Evolutionary conservation across 1,284 basidiomycete species (phyloP).

Genomic region (Papiliotrema terrestris): DNA sequence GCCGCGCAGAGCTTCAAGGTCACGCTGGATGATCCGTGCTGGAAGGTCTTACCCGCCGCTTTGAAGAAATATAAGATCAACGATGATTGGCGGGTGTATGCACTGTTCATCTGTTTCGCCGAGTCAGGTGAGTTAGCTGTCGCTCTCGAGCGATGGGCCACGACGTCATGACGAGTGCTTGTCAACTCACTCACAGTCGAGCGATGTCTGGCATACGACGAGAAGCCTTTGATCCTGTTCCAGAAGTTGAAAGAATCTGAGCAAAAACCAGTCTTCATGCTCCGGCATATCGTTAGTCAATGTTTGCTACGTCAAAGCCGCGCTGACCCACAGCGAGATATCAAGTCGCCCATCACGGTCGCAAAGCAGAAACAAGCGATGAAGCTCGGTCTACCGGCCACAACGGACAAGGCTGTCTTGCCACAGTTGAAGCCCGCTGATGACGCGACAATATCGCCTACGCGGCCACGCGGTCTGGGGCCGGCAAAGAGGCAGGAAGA

Average conservation of each 20-base stretch:
- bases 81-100: slow-evolving; percentile 98
- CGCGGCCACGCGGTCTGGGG: slow-evolving; percentile 18
- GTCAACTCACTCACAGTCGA: slow-evolving; percentile 52
- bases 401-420: slow-evolving; percentile 24
- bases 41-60: slow-evolving; percentile 95
- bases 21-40: slow-evolving; percentile 91
- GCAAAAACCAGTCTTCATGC: slow-evolving; percentile 98
- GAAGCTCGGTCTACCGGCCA: slow-evolving; percentile 37
- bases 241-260: slow-evolving; percentile 96
- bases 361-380: slow-evolving; percentile 86
- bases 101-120: slow-evolving; percentile 98
- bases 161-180: no score
- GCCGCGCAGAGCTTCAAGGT: slow-evolving; percentile 55
- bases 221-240: slow-evolving; percentile 93
- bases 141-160: background rate
- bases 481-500: slow-evolving; percentile 13
- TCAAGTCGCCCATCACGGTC: slow-evolving; percentile 91
- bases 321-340: slow-evolving; percentile 57
- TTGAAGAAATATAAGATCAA: slow-evolving; percentile 99
- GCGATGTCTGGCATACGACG: slow-evolving; percentile 93
- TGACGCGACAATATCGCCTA: slow-evolving; percentile 31
- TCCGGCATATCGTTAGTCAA: slow-evolving; percentile 79
- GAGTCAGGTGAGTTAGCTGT: slow-evolving; percentile 62
- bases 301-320: slow-evolving; percentile 15
- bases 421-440: slow-evolving; percentile 34